Evolutionary conservation across 345 rosid species (phyloP), one percentile per base, ranked within the genome.

Genomic region (Luvunga scandens): DNA sequence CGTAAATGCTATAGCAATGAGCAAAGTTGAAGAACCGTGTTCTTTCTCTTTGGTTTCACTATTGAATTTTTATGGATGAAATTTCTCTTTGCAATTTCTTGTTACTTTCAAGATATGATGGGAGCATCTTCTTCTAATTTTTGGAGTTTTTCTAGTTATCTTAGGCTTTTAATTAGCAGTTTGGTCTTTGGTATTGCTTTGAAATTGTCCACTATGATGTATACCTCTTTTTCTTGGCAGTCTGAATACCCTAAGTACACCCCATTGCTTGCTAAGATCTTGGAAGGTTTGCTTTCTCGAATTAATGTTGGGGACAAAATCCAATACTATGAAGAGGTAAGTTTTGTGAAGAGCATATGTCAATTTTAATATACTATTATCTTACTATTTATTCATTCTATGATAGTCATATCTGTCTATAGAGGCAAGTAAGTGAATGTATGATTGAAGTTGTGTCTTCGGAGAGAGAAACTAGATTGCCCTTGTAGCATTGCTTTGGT

Each of bases 241-340:
- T 85, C 89, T 65, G 98, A 94, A 76, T 94, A 94, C 79, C 97
- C 94, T 75, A 82, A 86, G 45, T 79, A 90, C 81, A 94, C 95
- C 63, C 93, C 94, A 50, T 80, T 96, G 85, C 92, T 92, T 79
- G 90, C 87, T 30, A 96, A 94, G 91, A 89, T 94, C 81, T 85
- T 94, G 89, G 98, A 96, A 84, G 87, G 92, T 77, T 78, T 92
- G 79, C 87, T 90, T 76, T 88, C 99, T 70, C 85, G 74, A 78
- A 84, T 87, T 82, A 82, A 86, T 73, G 85, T 79, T 62, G 91
- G 80, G 80, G 95, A 91, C 87, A 92, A 90, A 89, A 82, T 89
- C 78, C 78, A 38, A 75, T 90, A 92, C 70, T 70, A 86, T 45
- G 85, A 91, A 82, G 90, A 91, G 87, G 99, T 94, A 83, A 84